phyloP scores from a whole-genome alignment of 805 yeast genomes.

The Cyberlindnera suaveolens region DNA sequence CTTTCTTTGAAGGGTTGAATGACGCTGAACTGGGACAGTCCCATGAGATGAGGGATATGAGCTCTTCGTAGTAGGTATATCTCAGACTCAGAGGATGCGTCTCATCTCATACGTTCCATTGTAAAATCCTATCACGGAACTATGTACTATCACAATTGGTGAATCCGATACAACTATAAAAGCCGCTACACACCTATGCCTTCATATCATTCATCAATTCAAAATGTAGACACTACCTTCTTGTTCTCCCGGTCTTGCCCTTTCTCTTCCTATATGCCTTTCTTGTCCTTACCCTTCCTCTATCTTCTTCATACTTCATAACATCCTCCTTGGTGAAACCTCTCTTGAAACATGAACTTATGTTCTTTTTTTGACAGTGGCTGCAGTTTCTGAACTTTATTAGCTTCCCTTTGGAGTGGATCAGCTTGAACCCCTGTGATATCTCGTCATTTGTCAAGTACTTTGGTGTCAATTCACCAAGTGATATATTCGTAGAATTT shows the following conservation, averaged over 20 bases:
- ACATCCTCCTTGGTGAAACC: constrained; percentile 20
- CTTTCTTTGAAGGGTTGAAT: constrained; percentile 80
- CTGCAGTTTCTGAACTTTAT: constrained; percentile 18
- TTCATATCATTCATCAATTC: too few relatives aligned
- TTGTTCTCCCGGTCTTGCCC: constrained; percentile 19
- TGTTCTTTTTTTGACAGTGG: constrained; percentile 9
- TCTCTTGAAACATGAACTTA: constrained; percentile 7
- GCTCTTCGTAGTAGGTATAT: not conserved
- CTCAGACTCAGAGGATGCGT: not conserved
- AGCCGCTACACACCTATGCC: too few relatives aligned
- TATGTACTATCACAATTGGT: constrained; percentile 2
- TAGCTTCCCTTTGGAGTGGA: constrained; percentile 10
- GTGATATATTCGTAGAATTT: not conserved
- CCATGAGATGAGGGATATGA: not conserved
- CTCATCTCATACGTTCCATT: not conserved
- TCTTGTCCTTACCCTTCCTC: not conserved
- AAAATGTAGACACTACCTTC: constrained; percentile 4
- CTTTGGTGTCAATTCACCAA: not conserved
- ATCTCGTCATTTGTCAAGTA: constrained; percentile 4
- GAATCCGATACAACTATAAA: constrained; percentile 8
- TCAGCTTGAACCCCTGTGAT: constrained; percentile 7
- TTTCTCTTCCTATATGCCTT: not conserved
- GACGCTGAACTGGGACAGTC: constrained; percentile 47
- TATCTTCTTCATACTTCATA: not conserved
- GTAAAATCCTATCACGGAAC: constrained; percentile 4